Percentiles rank a stretch among this genome's conserved stretches.
Evolutionary conservation across 73 alveolate genomes (phyloP).

Genomic region (Tetrahymena thermophila): DNA sequence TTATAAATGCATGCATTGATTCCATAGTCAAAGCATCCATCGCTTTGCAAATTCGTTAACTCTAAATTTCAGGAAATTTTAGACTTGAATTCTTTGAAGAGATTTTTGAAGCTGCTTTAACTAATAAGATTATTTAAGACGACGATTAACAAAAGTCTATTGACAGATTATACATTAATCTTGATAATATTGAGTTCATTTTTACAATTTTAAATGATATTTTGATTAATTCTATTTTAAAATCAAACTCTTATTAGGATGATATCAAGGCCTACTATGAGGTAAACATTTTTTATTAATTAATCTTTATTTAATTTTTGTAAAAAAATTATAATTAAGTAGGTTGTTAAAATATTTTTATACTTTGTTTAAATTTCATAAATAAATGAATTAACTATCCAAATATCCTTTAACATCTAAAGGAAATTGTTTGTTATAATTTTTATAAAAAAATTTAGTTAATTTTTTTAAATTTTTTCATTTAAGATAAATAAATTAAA

Average conservation of each 20-base stretch:
- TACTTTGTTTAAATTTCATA: too few relatives aligned
- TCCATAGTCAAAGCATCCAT: not conserved
- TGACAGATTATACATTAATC: not conserved
- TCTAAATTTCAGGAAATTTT: not conserved
- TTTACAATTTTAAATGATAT: not conserved
- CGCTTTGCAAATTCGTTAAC: not conserved
- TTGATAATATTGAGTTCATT: not conserved
- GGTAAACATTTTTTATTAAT: not conserved
- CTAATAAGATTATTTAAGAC: not conserved
- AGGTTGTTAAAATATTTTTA: too few relatives aligned
- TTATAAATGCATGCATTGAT: not conserved
- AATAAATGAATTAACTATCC: too few relatives aligned
- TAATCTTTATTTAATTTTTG: not conserved
- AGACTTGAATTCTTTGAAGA: not conserved
- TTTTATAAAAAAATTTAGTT: too few relatives aligned
- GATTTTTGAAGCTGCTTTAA: not conserved
- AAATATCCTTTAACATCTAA: too few relatives aligned
- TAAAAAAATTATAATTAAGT: too few relatives aligned
- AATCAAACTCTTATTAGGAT: not conserved
- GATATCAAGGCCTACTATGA: not conserved
- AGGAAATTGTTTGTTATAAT: too few relatives aligned
- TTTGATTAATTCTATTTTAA: not conserved
- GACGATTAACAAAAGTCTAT: not conserved
- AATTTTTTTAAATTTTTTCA: not conserved
- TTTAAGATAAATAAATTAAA: too few relatives aligned